Evolutionary conservation across 208 protist genomes (phyloP), one percentile per base, ranked within the genome.

Genomic region (Kentomonas sorsogonicus): DNA sequence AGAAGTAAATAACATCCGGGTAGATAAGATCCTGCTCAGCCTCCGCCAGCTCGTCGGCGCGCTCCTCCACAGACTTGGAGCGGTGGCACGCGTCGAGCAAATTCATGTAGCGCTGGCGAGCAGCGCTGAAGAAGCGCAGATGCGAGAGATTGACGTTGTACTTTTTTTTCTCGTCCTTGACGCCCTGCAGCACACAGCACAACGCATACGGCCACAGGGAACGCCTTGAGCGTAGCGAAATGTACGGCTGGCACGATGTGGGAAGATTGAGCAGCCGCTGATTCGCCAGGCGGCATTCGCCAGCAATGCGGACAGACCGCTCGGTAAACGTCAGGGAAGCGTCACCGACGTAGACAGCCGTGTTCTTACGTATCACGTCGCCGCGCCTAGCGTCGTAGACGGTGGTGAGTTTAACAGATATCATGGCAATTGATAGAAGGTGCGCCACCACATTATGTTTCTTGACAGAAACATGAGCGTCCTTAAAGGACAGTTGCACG

Each of bases 141-240:
- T 93, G 74, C 16, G 82, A 84, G 0, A 66, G 60, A 53, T 81
- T 93, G 66, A 77, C 82, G 70, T 93, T 93, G 69, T 78, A 91
- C 10, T 83, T 77, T 51, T 72, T 61, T 25, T 63, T 56, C 51
- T 70, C 59, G 43, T 93, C 77, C 10, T 71, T 77, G 23, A 90
- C 39, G 20, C 75, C 53, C 30, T 72, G 63, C 13, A 90, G 4
- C 13, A 86, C 69, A 59, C 74, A 86, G 45, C 53, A 55, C 30
- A 43, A 62, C 5, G 66, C 69, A 66, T 87, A 91, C 11, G 55
- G 53, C 82, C 86, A 93, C 7, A 75, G 63, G 13, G 82, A 88
- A 7, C 45, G 38, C n/a, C 59, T 55, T 0, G 43, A 46, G 20
- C 72, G 74, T 10, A 90, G 72, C 22, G 57, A 41, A 6, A 60